phyloP scores from a whole-genome alignment of 1,139 yeast species.

The Candida sojae region DNA sequence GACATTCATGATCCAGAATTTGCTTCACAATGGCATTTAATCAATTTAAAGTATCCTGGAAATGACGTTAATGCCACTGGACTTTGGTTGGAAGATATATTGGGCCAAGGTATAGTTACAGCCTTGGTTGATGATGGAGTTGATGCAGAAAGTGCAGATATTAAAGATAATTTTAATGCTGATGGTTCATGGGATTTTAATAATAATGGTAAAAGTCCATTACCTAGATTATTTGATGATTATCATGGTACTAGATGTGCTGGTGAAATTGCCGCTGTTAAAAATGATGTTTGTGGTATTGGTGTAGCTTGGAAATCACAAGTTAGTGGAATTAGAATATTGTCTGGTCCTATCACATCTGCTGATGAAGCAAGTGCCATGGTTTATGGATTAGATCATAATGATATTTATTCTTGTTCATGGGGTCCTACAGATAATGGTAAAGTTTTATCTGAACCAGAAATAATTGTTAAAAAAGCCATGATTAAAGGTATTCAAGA shows the following conservation, averaged over 20 bases:
- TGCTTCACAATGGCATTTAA: conserved; percentile 84
- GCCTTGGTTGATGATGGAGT: conserved; percentile 96
- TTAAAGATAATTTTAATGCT: conserved; percentile 67
- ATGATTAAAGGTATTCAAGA: conserved; percentile 80
- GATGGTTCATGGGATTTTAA: conserved; percentile 93
- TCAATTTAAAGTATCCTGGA: conserved; percentile 72
- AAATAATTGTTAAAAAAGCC: conserved; percentile 74
- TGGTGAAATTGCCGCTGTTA: conserved; percentile 93
- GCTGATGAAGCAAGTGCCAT: conserved; percentile 92
- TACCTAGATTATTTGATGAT: conserved; percentile 80
- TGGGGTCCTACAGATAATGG: conserved; percentile 99
- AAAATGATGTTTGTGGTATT: conserved; percentile 85
- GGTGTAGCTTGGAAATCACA: conserved; percentile 90
- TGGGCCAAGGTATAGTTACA: conserved; percentile 80
- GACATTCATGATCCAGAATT: conserved; percentile 81
- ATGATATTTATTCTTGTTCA: conserved; percentile 94
- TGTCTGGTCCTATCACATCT: conserved; percentile 75
- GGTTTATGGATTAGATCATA: conserved; percentile 73
- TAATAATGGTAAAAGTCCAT: conserved; percentile 71
- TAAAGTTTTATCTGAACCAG: conserved; percentile 80
- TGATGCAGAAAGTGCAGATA: conserved; percentile 76
- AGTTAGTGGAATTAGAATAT: conserved; percentile 87
- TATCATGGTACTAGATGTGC: conserved; percentile 98
- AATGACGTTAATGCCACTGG: conserved; percentile 87
- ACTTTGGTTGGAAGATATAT: conserved; percentile 78